Conservation (phyloP, 768 basidiomycete species). For the Lactarius psammicola region DNA sequence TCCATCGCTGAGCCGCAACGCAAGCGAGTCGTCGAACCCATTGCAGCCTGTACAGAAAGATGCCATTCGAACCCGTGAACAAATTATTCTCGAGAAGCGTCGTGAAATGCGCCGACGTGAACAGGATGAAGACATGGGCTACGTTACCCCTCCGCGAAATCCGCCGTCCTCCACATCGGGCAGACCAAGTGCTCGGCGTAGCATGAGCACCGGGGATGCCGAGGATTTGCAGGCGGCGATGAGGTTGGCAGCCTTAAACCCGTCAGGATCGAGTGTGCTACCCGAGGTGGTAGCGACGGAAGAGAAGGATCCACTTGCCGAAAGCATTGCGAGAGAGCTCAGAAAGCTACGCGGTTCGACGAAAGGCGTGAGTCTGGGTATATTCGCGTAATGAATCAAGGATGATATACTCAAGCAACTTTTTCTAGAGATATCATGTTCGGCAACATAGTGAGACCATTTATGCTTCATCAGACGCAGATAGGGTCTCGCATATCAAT, state of each 20-base stretch:
- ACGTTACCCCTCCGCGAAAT: constrained; percentile 37
- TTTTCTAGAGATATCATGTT: constrained; percentile 71
- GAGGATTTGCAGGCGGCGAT: constrained; percentile 38
- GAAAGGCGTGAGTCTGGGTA: constrained; percentile 42
- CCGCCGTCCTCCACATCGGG: constrained; percentile 18
- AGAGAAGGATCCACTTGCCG: constrained; percentile 55
- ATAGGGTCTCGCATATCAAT: constrained; percentile 67
- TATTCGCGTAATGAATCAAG: constrained; percentile 1
- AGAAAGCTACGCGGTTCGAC: constrained; percentile 50
- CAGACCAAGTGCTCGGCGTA: constrained; percentile 61
- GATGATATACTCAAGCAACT: constrained; percentile 11
- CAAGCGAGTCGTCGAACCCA: constrained; percentile 45
- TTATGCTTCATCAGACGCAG: constrained; percentile 68
- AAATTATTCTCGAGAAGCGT: constrained; percentile 68
- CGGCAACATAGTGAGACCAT: constrained; percentile 75
- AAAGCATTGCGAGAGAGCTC: constrained; percentile 73
- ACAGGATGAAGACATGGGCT: constrained; percentile 43
- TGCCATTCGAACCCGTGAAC: constrained; percentile 63
- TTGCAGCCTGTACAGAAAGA: constrained; percentile 57
- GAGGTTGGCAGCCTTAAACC: constrained; percentile 37
- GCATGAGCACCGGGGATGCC: constrained; percentile 77
- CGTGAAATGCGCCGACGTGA: constrained; percentile 59
- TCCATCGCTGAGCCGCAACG: constrained; percentile 39
- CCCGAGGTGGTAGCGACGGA: constrained; percentile 43
- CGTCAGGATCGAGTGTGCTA: constrained; percentile 35